phyloP scores from a whole-genome alignment of 805 yeast genomes.

The Pichia manshurica region DNA sequence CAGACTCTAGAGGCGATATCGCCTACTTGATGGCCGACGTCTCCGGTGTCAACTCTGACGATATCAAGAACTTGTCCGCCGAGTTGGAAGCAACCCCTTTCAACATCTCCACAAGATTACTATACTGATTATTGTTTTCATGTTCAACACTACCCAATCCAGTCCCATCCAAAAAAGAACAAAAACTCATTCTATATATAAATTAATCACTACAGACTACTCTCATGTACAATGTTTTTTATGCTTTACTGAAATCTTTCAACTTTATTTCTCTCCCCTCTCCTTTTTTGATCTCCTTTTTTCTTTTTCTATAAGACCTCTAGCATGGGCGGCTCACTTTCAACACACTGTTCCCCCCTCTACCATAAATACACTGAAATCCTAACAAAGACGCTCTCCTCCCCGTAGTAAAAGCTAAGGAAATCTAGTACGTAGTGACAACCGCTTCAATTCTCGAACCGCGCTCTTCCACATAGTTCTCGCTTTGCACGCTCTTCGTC shows the following conservation, averaged over 20 bases:
- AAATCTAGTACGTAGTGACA: too few species aligned
- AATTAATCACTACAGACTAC: not conserved
- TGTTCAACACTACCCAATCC: constrained; percentile 2
- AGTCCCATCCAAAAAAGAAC: not conserved
- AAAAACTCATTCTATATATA: too few species aligned
- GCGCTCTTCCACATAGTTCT: too few species aligned
- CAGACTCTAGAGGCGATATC: constrained; percentile 94
- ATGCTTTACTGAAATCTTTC: not conserved
- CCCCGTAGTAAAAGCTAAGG: too few species aligned
- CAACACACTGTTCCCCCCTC: constrained; percentile 3
- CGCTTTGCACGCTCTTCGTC: too few species aligned
- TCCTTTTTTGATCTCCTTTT: not conserved
- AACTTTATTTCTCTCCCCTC: not conserved
- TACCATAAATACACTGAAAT: not conserved
- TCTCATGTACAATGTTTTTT: constrained; percentile 2
- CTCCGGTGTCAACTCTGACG: constrained; percentile 73
- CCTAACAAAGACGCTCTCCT: not conserved
- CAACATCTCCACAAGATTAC: constrained; percentile 84
- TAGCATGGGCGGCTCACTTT: constrained; percentile 4
- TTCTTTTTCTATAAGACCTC: not conserved
- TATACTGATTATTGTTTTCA: constrained; percentile 46
- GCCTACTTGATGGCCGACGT: constrained; percentile 98
- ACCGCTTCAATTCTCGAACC: too few species aligned
- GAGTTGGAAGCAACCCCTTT: constrained; percentile 84
- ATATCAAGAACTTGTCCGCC: constrained; percentile 78